Evolutionary conservation across 768 basidiomycete genomes (phyloP), one percentile per base, ranked within the genome.

Genomic region (Auriscalpium orientale): DNA sequence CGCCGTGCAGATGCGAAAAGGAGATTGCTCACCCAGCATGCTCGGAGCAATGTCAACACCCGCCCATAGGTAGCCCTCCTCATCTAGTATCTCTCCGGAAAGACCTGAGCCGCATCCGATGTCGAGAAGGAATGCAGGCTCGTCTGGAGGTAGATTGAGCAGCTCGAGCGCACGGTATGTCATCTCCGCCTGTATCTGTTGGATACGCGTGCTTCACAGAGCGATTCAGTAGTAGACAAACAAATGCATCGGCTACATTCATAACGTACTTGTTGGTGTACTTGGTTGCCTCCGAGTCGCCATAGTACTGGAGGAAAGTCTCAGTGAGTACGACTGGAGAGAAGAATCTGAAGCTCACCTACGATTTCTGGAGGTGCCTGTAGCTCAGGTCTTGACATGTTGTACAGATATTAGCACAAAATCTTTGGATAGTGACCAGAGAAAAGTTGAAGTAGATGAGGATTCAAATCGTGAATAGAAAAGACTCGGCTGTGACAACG

Each of bases 21-120:
- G 8, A 22, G 0, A 37, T 7, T 20, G 71, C 84, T 69, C 64
- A 92, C 93, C 91, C 34, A 99, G 82, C 97, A 99, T 99, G 61
- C 91, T 94, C 1, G 95, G 95, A 0, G 93, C 86, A 54, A 98
- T 87, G 67, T 99, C 97, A 4, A 93, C 84, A 7, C 97, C 97
- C 0, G 88, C 79, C 97, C 97, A 99, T 20, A 83, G 70, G 67
- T 98, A 85, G 0, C 97, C 95, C 64, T 91, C 86, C 64, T 98
- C 94, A 58, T 95, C 93, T 52, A 99, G 74, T 64, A 98, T 93
- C 74, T 98, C 95, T 1, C 97, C 97, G 21, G 91, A 94, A 18
- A 99, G 72, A 2, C 97, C 97, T n/a, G 89, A 92, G 16, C 97
- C 97, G 65, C 95, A 98, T 2, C 97, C 97, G 55, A 99, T 93